Conservation (phyloP, 306 rosid species). For the Cucumis melo region DNA sequence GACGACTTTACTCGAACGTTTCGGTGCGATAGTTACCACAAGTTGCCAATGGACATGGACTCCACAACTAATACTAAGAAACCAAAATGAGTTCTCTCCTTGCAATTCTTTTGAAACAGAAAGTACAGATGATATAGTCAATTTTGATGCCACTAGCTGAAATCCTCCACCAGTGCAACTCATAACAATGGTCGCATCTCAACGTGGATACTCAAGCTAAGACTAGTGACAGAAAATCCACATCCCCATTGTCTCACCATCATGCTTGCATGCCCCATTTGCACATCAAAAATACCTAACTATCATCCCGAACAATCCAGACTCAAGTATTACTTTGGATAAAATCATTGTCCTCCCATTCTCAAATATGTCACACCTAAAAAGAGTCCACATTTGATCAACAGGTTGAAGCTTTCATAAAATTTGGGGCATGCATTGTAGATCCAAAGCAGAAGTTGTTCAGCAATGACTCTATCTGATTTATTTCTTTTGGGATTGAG, state of each 20-base stretch:
- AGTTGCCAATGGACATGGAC: neutral
- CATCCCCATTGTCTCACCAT: neutral
- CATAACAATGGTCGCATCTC: neutral
- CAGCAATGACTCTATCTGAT: constrained; percentile 66
- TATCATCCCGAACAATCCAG: neutral
- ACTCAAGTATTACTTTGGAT: neutral
- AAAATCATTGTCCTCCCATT: neutral
- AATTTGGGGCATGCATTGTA: constrained; percentile 23
- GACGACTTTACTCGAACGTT: neutral
- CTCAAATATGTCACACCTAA: neutral
- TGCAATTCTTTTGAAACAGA: neutral
- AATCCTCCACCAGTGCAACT: neutral
- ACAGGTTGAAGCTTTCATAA: constrained; percentile 17
- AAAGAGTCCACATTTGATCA: constrained; percentile 9
- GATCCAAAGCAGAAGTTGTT: constrained; percentile 50
- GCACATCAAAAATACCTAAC: neutral
- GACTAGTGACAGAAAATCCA: neutral
- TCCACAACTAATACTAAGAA: neutral
- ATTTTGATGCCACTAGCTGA: neutral
- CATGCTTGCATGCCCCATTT: neutral
- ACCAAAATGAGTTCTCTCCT: neutral
- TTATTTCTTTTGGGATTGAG: constrained; percentile 75
- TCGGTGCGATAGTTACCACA: neutral
- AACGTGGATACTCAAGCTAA: neutral
- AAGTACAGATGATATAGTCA: neutral